A percentile compares a stretch with the other conserved stretches of the same genome.
Evolutionary conservation across 352 stramenopile genomes (phyloP).

Genomic region (Elongisporangium anandrum): DNA sequence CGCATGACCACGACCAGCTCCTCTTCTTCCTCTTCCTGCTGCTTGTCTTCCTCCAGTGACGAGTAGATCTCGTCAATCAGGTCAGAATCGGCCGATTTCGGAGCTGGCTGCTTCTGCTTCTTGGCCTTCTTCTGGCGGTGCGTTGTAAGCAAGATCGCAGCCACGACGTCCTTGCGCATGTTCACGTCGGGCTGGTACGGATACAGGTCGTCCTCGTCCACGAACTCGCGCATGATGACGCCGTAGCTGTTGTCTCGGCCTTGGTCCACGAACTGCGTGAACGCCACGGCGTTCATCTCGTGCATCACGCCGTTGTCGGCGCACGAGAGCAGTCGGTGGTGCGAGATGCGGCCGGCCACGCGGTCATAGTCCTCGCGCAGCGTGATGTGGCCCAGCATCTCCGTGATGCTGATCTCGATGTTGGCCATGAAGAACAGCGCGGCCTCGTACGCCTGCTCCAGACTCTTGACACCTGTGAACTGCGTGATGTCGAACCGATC

Average conservation of each 20-base stretch:
- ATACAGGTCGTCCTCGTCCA: conserved; percentile 24
- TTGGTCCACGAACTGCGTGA: conserved; percentile 16
- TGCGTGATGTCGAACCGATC: conserved; percentile 14
- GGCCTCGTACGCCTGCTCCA: conserved; percentile 31
- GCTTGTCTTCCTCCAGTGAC: conserved; percentile 7
- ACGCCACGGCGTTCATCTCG: conserved; percentile 19
- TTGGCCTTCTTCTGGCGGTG: neutral
- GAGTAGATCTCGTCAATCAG: neutral
- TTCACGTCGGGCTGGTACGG: conserved; percentile 12
- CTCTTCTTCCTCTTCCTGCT: conserved; percentile 14
- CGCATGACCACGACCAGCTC: conserved; percentile 33
- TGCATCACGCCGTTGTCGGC: conserved; percentile 8
- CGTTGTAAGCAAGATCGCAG: conserved; percentile 11
- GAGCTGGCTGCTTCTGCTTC: neutral
- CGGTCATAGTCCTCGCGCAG: conserved; percentile 25
- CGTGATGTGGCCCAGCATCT: conserved; percentile 25
- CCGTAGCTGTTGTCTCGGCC: conserved; percentile 3
- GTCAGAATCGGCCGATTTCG: neutral
- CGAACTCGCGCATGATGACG: conserved; percentile 15
- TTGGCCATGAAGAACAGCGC: conserved; percentile 31
- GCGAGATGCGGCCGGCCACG: conserved; percentile 1
- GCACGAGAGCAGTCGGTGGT: conserved; percentile 9
- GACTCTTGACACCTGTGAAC: conserved; percentile 21
- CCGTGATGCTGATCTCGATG: conserved; percentile 40
- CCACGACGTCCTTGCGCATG: conserved; percentile 13